These are phyloP conservation scores for Syzygium grande DNA, from an alignment of 345 rosid species.

Conservation along the genomic window DNA sequence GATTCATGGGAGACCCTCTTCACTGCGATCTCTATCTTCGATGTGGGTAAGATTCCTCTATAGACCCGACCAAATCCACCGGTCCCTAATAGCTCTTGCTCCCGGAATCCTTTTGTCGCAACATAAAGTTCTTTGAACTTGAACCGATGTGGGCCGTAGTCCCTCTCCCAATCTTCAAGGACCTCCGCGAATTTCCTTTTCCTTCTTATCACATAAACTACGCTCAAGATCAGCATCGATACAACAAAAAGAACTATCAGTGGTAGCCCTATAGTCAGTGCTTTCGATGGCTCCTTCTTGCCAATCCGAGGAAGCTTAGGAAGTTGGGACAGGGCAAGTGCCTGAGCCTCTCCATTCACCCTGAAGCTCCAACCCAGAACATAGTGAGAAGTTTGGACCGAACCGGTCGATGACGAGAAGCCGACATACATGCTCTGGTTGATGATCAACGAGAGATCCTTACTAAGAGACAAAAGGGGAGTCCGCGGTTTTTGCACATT, in stretches of 20 bases:
- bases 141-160: slow-evolving; percentile 53
- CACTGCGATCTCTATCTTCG: slow-evolving; percentile 49
- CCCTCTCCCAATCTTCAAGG: slow-evolving; percentile 72
- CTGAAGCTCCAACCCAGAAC: slow-evolving; percentile 69
- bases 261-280: slow-evolving; percentile 44
- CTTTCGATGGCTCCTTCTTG: slow-evolving; percentile 15
- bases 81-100: slow-evolving; percentile 42
- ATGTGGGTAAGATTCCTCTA: slow-evolving; percentile 35
- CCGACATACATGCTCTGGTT: slow-evolving; percentile 48
- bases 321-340: slow-evolving; percentile 36
- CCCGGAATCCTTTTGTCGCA: slow-evolving; percentile 63
- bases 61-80: slow-evolving; percentile 79
- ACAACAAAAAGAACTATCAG: slow-evolving; percentile 16
- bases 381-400: slow-evolving; percentile 21
- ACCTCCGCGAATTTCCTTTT: slow-evolving; percentile 51
- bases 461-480: slow-evolving; percentile 30
- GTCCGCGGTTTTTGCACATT: slow-evolving; percentile 20
- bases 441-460: slow-evolving; percentile 36
- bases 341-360: slow-evolving; percentile 30
- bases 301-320: slow-evolving; percentile 53
- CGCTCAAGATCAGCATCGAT: slow-evolving; percentile 4
- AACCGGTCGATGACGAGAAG: slow-evolving; percentile 63
- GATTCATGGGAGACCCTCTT: slow-evolving; percentile 66
- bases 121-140: slow-evolving; percentile 50
- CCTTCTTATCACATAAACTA: slow-evolving; percentile 22